A percentile compares a stretch with the other conserved stretches of the same genome.
These are phyloP conservation scores for Malassezia pachydermatis DNA, from an alignment of 1,284 basidiomycete genomes.

Conservation along the genomic window DNA sequence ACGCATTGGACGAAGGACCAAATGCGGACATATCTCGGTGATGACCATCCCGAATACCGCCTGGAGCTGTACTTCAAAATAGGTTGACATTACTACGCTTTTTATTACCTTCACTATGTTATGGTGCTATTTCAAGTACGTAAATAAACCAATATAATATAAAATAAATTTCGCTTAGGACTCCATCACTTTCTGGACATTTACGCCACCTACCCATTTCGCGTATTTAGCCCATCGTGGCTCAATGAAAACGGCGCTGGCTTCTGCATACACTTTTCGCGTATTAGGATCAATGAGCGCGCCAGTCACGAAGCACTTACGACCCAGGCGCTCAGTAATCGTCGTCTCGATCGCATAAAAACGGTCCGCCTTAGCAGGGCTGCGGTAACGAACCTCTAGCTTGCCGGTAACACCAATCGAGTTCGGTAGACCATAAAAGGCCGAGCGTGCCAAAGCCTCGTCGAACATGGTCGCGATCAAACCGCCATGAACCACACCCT, in stretches of 20 bases:
- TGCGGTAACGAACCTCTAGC: conserved; percentile 46
- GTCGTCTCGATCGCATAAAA: conserved; percentile 59
- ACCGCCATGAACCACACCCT: conserved; percentile 88
- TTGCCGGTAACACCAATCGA: conserved; percentile 83
- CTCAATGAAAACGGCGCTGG: conserved; percentile 67
- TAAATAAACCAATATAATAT: no score
- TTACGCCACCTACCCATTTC: conserved; percentile 11
- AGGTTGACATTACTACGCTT: not conserved
- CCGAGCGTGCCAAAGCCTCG: conserved; percentile 71
- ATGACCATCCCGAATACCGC: conserved; percentile 32
- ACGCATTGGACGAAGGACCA: conserved; percentile 25
- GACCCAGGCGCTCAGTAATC: conserved; percentile 60
- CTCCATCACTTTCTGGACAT: conserved; percentile 10
- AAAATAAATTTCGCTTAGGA: not conserved
- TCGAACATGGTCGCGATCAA: conserved; percentile 80
- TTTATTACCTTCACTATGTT: no score
- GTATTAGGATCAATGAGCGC: conserved; percentile 67
- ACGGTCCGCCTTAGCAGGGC: conserved; percentile 46
- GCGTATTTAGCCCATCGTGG: conserved; percentile 65
- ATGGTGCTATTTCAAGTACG: no score
- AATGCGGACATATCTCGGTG: conserved; percentile 33
- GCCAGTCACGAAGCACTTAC: conserved; percentile 65
- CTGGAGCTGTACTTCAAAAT: conserved; percentile 14
- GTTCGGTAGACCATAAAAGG: conserved; percentile 56
- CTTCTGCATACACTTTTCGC: conserved; percentile 64